Evolutionary conservation across 495 filamentous ascomycete genomes (phyloP).

Genomic region (Lasiosphaeris hirsuta): DNA sequence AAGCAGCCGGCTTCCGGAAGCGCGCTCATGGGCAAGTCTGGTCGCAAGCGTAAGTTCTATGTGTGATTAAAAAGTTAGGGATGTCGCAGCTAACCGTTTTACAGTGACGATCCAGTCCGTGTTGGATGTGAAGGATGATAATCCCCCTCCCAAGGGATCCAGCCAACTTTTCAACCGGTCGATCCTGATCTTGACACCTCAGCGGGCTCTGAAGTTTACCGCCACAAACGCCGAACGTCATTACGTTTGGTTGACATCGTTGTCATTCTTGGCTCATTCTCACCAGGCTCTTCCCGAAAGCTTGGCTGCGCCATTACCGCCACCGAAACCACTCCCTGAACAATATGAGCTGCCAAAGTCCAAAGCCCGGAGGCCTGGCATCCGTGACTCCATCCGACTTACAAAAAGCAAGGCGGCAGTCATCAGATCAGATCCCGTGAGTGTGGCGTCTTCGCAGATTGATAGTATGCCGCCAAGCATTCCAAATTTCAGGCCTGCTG

Average conservation of each 20-base stretch:
- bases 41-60: slow-evolving; percentile 78
- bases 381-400: slow-evolving; percentile 86
- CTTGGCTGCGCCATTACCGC: slow-evolving; percentile 54
- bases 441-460: slow-evolving; percentile 16
- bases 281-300: slow-evolving; percentile 68
- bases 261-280: slow-evolving; percentile 91
- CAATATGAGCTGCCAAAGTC: slow-evolving; percentile 44
- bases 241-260: slow-evolving; percentile 89
- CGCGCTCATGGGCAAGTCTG: slow-evolving; percentile 90
- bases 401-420: slow-evolving; percentile 71
- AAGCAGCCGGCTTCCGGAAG: slow-evolving; percentile 88
- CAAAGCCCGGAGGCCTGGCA: slow-evolving; percentile 54
- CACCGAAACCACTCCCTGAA: slow-evolving; percentile 48
- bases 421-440: slow-evolving; percentile 32
- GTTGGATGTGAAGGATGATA: slow-evolving; percentile 93
- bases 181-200: slow-evolving; percentile 90
- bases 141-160: slow-evolving; percentile 73
- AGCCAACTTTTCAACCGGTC: slow-evolving; percentile 78
- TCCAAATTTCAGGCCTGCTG: slow-evolving; percentile 25
- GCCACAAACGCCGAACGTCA: slow-evolving; percentile 78
- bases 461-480: slow-evolving; percentile 30
- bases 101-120: slow-evolving; percentile 93
- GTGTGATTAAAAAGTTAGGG: background rate
- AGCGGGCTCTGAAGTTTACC: slow-evolving; percentile 93
- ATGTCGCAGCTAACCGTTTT: slow-evolving; percentile 23